phyloP scores from a whole-genome alignment of 2,329 filamentous ascomycete species.

The Claviceps fusiformis region DNA sequence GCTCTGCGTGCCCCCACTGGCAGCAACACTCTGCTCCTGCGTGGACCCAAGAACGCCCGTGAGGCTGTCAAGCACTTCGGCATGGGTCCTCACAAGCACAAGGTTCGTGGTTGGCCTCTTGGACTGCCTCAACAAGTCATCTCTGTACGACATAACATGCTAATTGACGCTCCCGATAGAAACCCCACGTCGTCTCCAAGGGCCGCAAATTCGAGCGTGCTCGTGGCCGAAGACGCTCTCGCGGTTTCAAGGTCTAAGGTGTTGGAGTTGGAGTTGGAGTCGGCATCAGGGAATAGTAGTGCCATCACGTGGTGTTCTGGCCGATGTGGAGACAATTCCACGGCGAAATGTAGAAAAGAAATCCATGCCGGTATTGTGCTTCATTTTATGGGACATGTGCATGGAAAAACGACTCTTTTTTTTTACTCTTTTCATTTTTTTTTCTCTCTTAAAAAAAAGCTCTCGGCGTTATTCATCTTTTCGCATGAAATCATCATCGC shows the following conservation, averaged over 20 bases:
- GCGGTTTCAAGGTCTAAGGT: slow-evolving; percentile 99
- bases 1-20: slow-evolving; percentile 90
- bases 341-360: slow-evolving; percentile 9
- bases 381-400: slow-evolving; percentile 22
- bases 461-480: background rate
- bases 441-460: slow-evolving; percentile 11
- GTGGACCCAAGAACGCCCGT: slow-evolving; percentile 94
- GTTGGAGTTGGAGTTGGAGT: slow-evolving; percentile 12
- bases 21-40: slow-evolving; percentile 91
- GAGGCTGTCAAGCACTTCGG: slow-evolving; percentile 99
- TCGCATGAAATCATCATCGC: background rate
- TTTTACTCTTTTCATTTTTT: slow-evolving; percentile 17
- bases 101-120: slow-evolving; percentile 44
- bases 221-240: slow-evolving; percentile 95
- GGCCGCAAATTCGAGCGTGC: slow-evolving; percentile 99
- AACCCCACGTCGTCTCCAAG: slow-evolving; percentile 96
- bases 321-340: background rate
- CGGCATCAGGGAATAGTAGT: slow-evolving; percentile 7
- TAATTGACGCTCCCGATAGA: slow-evolving; percentile 37
- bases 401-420: slow-evolving; percentile 16
- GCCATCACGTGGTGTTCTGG: slow-evolving; percentile 2
- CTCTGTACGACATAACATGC: no score
- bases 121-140: background rate
- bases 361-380: slow-evolving; percentile 17
- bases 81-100: slow-evolving; percentile 94